Evolutionary conservation across 2,329 filamentous ascomycete genomes (phyloP), one percentile per base, ranked within the genome.

Genomic region (Diplodia sapinea): DNA sequence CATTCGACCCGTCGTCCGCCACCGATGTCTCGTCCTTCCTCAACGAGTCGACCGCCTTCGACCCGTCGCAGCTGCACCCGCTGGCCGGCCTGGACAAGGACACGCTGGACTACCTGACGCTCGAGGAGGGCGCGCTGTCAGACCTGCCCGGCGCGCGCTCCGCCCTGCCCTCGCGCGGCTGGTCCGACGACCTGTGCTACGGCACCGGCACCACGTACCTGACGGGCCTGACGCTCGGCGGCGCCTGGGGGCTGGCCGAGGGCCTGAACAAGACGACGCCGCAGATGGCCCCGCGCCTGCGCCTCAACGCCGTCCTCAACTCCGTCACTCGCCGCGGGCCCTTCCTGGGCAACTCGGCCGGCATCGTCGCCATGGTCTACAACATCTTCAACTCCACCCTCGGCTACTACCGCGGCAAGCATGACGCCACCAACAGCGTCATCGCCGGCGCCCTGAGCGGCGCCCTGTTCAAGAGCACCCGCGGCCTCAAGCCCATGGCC

Each of bases 141-240:
- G 89, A 96, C 75, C 86, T 96, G 23, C 93, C 94, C 59, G 94
- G 93, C 75, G 87, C 89, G 69, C 91, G 92, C 78, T 96, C 94
- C 52, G 91, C 94, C 66, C 87, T 99, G 66, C 95, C 96, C 52
- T 97, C 94, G 67, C 90, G 95, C 79, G 95, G 95, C 78, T 99
- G 96, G 89, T 96, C 94, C 69, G 95, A 99, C 78, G 95, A 99
- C 79, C 88, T 99, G 69, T 98, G 95, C 82, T 99, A 99, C 79
- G 95, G 96, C 76, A 96, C 95, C 26, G 95, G 95, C 74, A 89
- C 94, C 70, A 97, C 93, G 77, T 99, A 99, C 78, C 85, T 99
- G 69, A 84, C 91, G n/a, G 95, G 91, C 7, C 84, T 99, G 74
- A 87, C 90, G 50, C 78, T 96, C 72, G 95, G 95, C 79, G 95